phyloP scores from a whole-genome alignment of 148 eudicot genomes.

The Arbutus unedo region DNA sequence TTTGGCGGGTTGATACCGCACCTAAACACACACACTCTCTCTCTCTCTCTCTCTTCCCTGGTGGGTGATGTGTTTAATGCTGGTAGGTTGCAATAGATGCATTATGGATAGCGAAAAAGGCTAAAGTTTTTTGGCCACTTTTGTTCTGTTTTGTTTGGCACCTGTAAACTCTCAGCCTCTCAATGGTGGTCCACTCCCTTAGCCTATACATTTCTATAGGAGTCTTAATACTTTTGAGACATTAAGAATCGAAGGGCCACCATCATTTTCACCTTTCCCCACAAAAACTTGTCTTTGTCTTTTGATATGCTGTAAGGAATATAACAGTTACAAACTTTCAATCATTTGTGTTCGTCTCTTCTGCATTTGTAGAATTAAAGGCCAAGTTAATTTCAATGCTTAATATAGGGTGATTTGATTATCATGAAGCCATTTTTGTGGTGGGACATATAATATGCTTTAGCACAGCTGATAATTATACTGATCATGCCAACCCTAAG shows the following conservation, averaged over 20 bases:
- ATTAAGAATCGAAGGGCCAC: background rate
- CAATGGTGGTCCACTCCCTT: background rate
- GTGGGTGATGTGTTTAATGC: background rate
- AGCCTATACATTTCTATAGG: background rate
- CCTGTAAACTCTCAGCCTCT: background rate
- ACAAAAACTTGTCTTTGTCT: background rate
- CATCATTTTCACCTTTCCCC: background rate
- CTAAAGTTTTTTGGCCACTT: background rate
- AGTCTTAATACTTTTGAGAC: background rate
- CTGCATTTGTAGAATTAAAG: background rate
- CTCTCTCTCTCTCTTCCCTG: background rate
- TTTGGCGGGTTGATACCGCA: no score
- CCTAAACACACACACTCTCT: no score
- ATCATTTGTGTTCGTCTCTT: slow-evolving; percentile 3
- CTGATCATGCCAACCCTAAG: no score
- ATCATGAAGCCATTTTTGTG: background rate
- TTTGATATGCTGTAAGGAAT: background rate
- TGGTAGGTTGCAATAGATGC: slow-evolving; percentile 13
- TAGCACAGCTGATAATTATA: background rate
- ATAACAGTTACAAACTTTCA: background rate
- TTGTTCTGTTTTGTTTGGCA: background rate
- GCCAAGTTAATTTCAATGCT: background rate
- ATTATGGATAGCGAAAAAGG: background rate
- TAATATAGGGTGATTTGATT: background rate
- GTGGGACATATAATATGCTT: background rate